These are phyloP conservation scores for Iris macrosiphon DNA, from an alignment of 106 monocot species.

Conservation along the genomic window DNA sequence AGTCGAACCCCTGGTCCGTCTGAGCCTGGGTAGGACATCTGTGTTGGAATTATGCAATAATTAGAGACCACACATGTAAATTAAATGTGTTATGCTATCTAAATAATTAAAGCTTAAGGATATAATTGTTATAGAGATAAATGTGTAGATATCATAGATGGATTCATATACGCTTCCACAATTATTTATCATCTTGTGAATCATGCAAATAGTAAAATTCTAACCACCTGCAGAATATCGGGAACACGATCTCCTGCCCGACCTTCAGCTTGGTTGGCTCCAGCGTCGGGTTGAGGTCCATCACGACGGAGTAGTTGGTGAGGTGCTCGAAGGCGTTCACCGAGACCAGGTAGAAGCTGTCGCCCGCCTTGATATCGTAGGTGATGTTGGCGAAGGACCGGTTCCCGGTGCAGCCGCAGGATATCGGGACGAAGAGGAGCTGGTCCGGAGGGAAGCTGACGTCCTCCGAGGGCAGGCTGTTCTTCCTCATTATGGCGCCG, in stretches of 20 bases:
- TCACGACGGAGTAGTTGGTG: slow-evolving; percentile 15
- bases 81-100: too few relatives aligned
- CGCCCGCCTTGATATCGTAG: slow-evolving; percentile 19
- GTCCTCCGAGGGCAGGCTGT: slow-evolving; percentile 24
- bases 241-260: slow-evolving; percentile 21
- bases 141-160: too few relatives aligned
- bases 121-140: too few relatives aligned
- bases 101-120: too few relatives aligned
- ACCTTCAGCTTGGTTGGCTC: slow-evolving; percentile 8
- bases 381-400: slow-evolving; percentile 21
- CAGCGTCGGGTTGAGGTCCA: slow-evolving; percentile 20
- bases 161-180: too few relatives aligned
- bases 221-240: slow-evolving; percentile 32
- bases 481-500: slow-evolving; percentile 14
- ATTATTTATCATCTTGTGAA: too few relatives aligned
- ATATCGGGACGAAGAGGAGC: slow-evolving; percentile 30
- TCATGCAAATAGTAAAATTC: too few relatives aligned
- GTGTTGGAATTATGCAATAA: too few relatives aligned
- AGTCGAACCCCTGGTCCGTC: slow-evolving; percentile 11
- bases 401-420: slow-evolving; percentile 30
- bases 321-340: slow-evolving; percentile 25
- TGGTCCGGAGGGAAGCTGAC: slow-evolving; percentile 16
- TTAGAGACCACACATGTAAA: too few relatives aligned
- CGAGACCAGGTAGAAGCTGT: slow-evolving; percentile 30
- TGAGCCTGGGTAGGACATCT: slow-evolving; percentile 21